These are phyloP conservation scores for Tylopilus balloui DNA, from an alignment of 768 basidiomycete genomes.

Conservation along the genomic window DNA sequence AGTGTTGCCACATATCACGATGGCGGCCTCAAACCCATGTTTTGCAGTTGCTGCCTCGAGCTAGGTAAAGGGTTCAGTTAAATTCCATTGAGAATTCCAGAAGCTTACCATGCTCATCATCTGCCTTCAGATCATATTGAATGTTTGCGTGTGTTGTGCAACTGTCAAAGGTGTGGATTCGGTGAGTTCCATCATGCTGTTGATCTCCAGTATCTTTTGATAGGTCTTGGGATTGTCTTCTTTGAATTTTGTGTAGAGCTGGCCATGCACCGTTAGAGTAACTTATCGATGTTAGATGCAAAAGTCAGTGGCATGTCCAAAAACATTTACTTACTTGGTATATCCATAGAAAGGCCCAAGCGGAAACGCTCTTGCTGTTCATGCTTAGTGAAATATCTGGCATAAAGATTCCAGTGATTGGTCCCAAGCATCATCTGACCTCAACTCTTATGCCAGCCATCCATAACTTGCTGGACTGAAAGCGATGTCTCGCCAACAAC, in stretches of 20 bases:
- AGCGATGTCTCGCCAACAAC: not conserved
- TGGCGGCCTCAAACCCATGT: not conserved
- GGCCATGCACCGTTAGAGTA: not conserved
- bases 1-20: constrained; percentile 2
- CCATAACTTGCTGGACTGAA: constrained; percentile 1
- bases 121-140: no score
- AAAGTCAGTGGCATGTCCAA: no score
- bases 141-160: no score
- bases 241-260: not conserved
- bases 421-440: not conserved
- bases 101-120: no score
- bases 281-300: not conserved
- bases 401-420: constrained; percentile 6
- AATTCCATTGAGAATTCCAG: no score
- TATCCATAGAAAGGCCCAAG: not conserved
- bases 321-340: no score
- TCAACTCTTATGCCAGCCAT: not conserved
- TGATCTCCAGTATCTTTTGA: not conserved
- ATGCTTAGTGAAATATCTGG: not conserved
- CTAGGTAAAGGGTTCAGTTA: not conserved
- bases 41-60: not conserved
- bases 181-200: no score
- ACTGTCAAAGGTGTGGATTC: no score
- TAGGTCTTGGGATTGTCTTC: not conserved
- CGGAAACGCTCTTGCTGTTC: not conserved